phyloP scores from a whole-genome alignment of 2,329 filamentous ascomycete genomes.

The Mycosphaerella sp. region DNA sequence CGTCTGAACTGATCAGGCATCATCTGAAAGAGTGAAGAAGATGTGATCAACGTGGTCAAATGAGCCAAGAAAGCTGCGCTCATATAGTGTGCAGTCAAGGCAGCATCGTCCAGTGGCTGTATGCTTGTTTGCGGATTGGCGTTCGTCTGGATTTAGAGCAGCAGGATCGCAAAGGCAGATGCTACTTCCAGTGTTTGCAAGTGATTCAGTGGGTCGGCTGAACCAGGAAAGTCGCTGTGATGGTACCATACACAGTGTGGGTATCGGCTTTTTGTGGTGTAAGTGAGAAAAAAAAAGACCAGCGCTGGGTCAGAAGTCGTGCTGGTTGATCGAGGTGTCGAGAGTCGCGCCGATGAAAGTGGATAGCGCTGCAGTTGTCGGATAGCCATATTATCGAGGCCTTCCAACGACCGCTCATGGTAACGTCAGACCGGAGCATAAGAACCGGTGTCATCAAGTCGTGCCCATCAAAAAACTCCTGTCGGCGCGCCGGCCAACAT shows the following conservation, averaged over 20 bases:
- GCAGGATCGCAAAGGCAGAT: conserved; percentile 16
- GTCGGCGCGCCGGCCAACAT: conserved; percentile 28
- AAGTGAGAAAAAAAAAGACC: conserved; percentile 6
- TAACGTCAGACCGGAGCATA: conserved; percentile 24
- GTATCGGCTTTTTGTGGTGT: conserved; percentile 5
- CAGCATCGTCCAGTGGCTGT: conserved; percentile 18
- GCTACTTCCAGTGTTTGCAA: conserved; percentile 13
- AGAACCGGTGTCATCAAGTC: conserved; percentile 30
- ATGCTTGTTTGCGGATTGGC: conserved; percentile 6
- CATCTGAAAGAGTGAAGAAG: conserved; percentile 29
- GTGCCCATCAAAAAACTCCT: conserved; percentile 25
- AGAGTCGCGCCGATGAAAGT: conserved; percentile 14
- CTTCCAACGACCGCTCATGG: conserved; percentile 15
- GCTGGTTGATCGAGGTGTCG: conserved; percentile 12
- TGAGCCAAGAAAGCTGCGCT: conserved; percentile 16
- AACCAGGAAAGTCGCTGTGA: conserved; percentile 9
- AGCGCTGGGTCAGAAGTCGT: conserved; percentile 11
- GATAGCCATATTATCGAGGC: conserved; percentile 10
- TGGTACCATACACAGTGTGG: conserved; percentile 9
- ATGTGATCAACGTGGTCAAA: conserved; percentile 29
- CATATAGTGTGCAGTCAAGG: conserved; percentile 5
- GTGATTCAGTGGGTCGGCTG: conserved; percentile 22
- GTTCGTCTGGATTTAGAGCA: conserved; percentile 1
- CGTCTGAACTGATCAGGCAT: conserved; percentile 29
- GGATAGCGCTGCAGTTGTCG: conserved; percentile 14